A percentile compares a stretch with the other conserved stretches of the same genome.
Evolutionary conservation across 2,329 filamentous ascomycete species (phyloP).

Genomic region (Onygenales sp.): DNA sequence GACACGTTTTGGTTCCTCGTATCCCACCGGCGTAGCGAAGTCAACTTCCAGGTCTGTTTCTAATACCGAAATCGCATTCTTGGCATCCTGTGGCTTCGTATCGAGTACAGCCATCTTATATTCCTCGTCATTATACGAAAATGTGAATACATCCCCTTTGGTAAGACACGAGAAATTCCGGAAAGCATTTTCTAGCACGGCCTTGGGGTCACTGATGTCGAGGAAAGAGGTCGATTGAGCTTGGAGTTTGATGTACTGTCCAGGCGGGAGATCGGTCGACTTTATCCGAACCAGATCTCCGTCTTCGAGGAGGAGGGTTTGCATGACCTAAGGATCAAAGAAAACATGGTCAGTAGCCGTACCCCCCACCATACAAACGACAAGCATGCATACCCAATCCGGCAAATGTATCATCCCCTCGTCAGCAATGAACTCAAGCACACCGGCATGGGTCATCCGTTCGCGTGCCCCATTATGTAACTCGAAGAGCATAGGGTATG

Average conservation of each 20-base stretch:
- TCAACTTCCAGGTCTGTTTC: constrained; percentile 96
- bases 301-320: constrained; percentile 76
- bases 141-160: constrained; percentile 90
- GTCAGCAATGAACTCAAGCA: constrained; percentile 94
- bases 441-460: constrained; percentile 81
- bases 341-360: not conserved
- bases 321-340: constrained; percentile 65
- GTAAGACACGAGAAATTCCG: constrained; percentile 91
- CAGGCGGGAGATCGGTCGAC: constrained; percentile 83
- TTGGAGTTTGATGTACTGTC: constrained; percentile 91
- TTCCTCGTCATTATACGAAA: constrained; percentile 88
- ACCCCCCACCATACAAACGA: not conserved
- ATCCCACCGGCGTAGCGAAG: constrained; percentile 87
- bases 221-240: constrained; percentile 89
- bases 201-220: constrained; percentile 94
- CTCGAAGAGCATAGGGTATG: constrained; percentile 96
- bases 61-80: constrained; percentile 81
- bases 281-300: constrained; percentile 93
- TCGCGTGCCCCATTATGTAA: constrained; percentile 77
- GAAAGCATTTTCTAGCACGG: constrained; percentile 92
- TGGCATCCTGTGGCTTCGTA: constrained; percentile 74
- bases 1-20: constrained; percentile 70
- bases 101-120: constrained; percentile 92
- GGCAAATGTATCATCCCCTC: constrained; percentile 94
- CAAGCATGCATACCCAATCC: constrained; percentile 61